Base-by-base conservation (phyloP, 371 early-diverging fungal species). In the Sporodiniella umbellata region DNA sequence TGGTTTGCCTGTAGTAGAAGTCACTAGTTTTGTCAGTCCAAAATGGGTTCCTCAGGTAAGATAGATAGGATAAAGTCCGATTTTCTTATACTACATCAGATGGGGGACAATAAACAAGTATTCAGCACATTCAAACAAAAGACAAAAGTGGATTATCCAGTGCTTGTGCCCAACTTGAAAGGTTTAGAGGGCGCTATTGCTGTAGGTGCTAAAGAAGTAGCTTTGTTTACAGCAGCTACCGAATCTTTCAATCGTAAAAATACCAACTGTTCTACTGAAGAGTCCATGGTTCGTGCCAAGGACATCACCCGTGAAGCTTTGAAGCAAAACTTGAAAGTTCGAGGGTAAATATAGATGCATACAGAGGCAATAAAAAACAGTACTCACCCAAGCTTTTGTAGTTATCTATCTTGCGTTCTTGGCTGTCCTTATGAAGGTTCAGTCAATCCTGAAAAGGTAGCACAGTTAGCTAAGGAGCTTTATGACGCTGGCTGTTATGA, bases 21-120 rank as follows among this genome's bases (percentile, higher is more conserved):
- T 93, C 15, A 92, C 95, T 1, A 88, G 93, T 52, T 96, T 98
- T 73, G 97, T 96, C n/a, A 93, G 94, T 6, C 96, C 97, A 6
- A 96, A 96, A 70, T 94, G 94, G 93, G 95, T 98, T 3, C 98
- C 98, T 48, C 96, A 96, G 75, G 88, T 89, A 80, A 40, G 17
- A 40, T 8, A 22, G 24, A 17, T 10, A 40, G 22, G 22, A 18
- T 38, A 23, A 26, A 22, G 42, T 24, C 15, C 14, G 19, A 45
- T 15, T 33, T 18, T 19, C 8, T 11, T 5, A 35, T 54, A 28
- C 42, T 40, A 14, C n/a, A 22, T 42, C 42, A 87, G 81, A 94
- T 98, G 95, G 91, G 83, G 26, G 95, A 95, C 66, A 86, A 88
- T 22, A 59, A 63, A 3, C 68, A 88, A 45, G 92, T 98, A 2